Base-by-base conservation (phyloP, 805 yeast genomes). In the Candida ponderosae region DNA sequence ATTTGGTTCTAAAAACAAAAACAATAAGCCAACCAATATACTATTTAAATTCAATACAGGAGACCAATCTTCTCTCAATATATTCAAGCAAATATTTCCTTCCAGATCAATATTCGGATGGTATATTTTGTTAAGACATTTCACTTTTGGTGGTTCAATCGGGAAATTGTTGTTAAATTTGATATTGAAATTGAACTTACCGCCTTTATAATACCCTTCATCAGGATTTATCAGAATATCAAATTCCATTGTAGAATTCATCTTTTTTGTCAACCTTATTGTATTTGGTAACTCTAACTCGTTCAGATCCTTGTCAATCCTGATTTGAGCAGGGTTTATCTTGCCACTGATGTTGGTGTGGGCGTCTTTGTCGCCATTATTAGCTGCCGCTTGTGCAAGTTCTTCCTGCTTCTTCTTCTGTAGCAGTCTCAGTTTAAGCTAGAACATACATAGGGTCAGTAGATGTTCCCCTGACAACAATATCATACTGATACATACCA, bases 31-130 rank as follows among this genome's bases (percentile, higher is more conserved):
- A 29, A 89, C 79, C 39, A 89, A 68, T 8, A 90, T 79, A 5
- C 89, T 70, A 54, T 83, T 86, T 52, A 90, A 63, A 40, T 82
- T 84, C 46, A 90, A 66, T 0, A 88, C 95, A 0, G 98, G 97
- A 21, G 88, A 79, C 98, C 98, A 90, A 57, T 90, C 97, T 56
- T 89, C 96, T 47, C 97, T 67, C 41, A 90, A 66, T 27, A 90
- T 89, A 54, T 90, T 90, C 42, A 90, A 68, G 54, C 98, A 90
- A 6, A 90, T 84, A 53, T 88, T 90, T 0, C 97, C 97, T 32
- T 84, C 81, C 17, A 76, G 55, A 56, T 90, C 96, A 45, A 90
- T 90, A 53, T 90, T 90, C 11, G 98, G 98, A 56, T 90, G 98
- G 60, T 83, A 90, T 5, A 90, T 84, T 52, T 70, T 78, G 37